Evolutionary conservation across 495 filamentous ascomycete species (phyloP), one percentile per base, ranked within the genome.

Genomic region (Bombardia bombarda): DNA sequence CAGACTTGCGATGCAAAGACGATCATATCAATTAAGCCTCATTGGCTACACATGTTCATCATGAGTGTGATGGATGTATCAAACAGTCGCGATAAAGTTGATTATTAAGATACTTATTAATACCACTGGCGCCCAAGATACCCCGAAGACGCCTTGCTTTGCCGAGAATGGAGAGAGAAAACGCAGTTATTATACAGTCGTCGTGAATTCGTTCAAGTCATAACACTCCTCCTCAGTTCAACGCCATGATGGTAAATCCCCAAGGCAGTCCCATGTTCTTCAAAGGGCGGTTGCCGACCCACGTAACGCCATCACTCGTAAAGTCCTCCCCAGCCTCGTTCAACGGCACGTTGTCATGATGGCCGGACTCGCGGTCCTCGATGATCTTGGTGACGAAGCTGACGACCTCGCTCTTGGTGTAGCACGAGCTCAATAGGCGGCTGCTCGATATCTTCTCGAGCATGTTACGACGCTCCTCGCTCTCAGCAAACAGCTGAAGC

Each of bases 201-300:
- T 35, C 19, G 13, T 13, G 13, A 8, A 32, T 28, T 36, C 22
- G 7, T 21, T 7, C 10, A 16, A 33, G 20, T 3, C 0, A n/a
- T 30, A 5, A 13, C 8, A 30, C 24, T 22, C 20, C 3, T 17
- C 20, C 20, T 38, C 38, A 64, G 46, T 62, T 62, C 23, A 65
- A 9, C 1, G 59, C 45, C 57, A 65, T 58, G 35, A 65, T 61
- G 7, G 58, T 62, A 32, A 65, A 65, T 7, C 61, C 61, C 54
- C 61, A 58, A 8, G 58, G 61, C 19, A 61, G 18, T 10, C 61
- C 61, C 40, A 58, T 62, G 28, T 58, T 58, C 41, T 54, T 55
- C 36, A 50, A 57, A 2, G 49, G 53, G 16, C 53, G 45, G 16
- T 46, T 47, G 23, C 53, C 49, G 1, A 47, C 50, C 52, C 51